Conservation (phyloP, 495 filamentous ascomycete genomes). For the Cairneyella variabilis region DNA sequence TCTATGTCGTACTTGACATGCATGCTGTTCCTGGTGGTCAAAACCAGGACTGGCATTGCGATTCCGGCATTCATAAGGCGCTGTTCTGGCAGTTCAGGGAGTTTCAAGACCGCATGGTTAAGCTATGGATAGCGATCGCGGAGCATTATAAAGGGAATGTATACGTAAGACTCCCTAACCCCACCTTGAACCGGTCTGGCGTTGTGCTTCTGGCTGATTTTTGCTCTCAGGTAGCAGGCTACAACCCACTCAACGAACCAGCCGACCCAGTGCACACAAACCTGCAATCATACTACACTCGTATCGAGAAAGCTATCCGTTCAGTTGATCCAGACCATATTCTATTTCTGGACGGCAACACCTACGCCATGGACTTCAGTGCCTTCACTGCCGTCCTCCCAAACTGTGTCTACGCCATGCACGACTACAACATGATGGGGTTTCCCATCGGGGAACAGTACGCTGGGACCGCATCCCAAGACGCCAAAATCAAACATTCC, state of each 20-base stretch:
- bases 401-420: slow-evolving; percentile 58
- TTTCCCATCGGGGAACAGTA: slow-evolving; percentile 52
- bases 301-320: slow-evolving; percentile 55
- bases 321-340: slow-evolving; percentile 58
- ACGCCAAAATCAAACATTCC: slow-evolving; percentile 38
- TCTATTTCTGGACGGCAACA: slow-evolving; percentile 63
- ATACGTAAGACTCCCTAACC: slow-evolving; percentile 13
- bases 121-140: slow-evolving; percentile 58
- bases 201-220: neutral
- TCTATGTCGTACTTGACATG: slow-evolving; percentile 63
- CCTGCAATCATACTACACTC: slow-evolving; percentile 52
- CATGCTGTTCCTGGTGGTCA: slow-evolving; percentile 62
- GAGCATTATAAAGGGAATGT: slow-evolving; percentile 52
- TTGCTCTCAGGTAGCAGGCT: slow-evolving; percentile 51
- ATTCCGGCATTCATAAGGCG: slow-evolving; percentile 49
- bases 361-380: slow-evolving; percentile 53
- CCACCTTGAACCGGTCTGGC: too few relatives aligned
- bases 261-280: slow-evolving; percentile 53
- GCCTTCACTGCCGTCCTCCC: slow-evolving; percentile 27
- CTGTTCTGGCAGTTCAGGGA: slow-evolving; percentile 63
- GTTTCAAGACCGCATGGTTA: slow-evolving; percentile 55
- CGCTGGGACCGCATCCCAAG: slow-evolving; percentile 47
- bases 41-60: slow-evolving; percentile 63
- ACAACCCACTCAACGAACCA: slow-evolving; percentile 66
- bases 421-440: slow-evolving; percentile 58